These are phyloP conservation scores for Carallia brachiata DNA, from an alignment of 345 rosid genomes.

Conservation along the genomic window DNA sequence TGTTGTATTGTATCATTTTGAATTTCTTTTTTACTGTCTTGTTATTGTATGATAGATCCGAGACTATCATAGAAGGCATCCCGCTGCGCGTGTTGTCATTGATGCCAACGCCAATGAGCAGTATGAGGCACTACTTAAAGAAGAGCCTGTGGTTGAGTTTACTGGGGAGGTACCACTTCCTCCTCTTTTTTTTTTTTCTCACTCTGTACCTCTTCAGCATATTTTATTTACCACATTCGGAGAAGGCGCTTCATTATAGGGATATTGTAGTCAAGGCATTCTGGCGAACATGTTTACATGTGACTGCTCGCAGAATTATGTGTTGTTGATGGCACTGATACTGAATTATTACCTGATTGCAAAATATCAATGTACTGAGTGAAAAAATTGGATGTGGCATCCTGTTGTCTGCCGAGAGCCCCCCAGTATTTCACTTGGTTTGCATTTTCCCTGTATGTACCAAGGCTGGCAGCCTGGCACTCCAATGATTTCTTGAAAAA, in stretches of 20 bases:
- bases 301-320: too few relatives aligned
- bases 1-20: background rate
- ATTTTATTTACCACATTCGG: background rate
- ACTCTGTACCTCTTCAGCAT: background rate
- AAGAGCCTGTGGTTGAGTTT: conserved; percentile 77
- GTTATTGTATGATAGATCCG: conserved; percentile 49
- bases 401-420: too few relatives aligned
- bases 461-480: too few relatives aligned
- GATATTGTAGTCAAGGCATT: too few relatives aligned
- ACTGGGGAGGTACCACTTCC: conserved; percentile 76
- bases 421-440: too few relatives aligned
- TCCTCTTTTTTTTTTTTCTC: background rate
- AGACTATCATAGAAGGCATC: conserved; percentile 87
- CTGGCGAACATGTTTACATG: too few relatives aligned
- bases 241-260: too few relatives aligned
- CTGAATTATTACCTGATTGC: too few relatives aligned
- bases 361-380: too few relatives aligned
- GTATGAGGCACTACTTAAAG: conserved; percentile 67
- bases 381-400: too few relatives aligned
- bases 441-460: too few relatives aligned
- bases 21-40: background rate
- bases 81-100: conserved; percentile 63
- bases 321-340: background rate
- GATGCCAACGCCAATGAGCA: conserved; percentile 70
- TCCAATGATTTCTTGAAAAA: background rate